These are phyloP conservation scores for Juncus effusus DNA, from an alignment of 176 grass and related monocot species.

Conservation along the genomic window DNA sequence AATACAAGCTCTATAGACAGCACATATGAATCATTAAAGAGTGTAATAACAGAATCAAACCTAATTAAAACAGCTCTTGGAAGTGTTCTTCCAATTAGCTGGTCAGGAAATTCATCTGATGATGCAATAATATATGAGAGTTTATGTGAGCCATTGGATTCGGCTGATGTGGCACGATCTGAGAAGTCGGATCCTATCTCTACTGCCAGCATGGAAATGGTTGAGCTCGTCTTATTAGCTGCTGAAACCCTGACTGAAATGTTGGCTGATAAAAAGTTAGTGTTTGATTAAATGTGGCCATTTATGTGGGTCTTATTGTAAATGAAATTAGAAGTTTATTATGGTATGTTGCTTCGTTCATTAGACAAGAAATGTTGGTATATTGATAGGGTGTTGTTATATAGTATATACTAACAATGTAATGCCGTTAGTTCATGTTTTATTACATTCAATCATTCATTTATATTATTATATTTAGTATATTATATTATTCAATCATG, in stretches of 20 bases:
- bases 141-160: slow-evolving; percentile 42
- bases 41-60: slow-evolving; percentile 70
- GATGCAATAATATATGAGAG: slow-evolving; percentile 41
- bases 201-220: slow-evolving; percentile 67
- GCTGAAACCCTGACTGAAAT: slow-evolving; percentile 51
- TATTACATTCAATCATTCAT: no score
- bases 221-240: slow-evolving; percentile 73
- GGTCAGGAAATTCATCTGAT: slow-evolving; percentile 62
- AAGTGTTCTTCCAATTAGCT: slow-evolving; percentile 62
- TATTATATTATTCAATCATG: no score
- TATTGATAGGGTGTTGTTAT: no score
- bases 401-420: no score
- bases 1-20: slow-evolving; percentile 30
- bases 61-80: slow-evolving; percentile 65
- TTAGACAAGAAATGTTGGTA: no score
- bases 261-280: slow-evolving; percentile 37
- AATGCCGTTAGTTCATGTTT: no score
- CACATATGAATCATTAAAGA: slow-evolving; percentile 55
- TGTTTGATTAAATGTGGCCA: background rate
- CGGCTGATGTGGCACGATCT: slow-evolving; percentile 34
- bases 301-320: no score
- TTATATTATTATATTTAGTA: no score
- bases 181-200: slow-evolving; percentile 50
- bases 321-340: no score
- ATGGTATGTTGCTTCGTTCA: no score